Evolutionary conservation across 1,284 basidiomycete genomes (phyloP), one percentile per base, ranked within the genome.

Genomic region (Anthracocystis walkeri): DNA sequence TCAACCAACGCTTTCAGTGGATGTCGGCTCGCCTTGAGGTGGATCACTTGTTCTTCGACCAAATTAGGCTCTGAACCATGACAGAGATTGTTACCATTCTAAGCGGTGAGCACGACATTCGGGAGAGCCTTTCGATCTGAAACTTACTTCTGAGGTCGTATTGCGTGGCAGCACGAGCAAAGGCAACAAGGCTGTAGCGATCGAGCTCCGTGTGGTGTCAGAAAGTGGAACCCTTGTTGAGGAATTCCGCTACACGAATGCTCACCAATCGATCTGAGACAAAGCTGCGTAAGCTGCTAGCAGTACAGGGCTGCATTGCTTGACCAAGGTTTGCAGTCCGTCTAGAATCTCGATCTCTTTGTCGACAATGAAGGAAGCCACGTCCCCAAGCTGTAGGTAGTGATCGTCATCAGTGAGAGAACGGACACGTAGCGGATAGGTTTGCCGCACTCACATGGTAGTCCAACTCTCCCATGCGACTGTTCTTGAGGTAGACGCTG

Each of bases 311-410:
- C 70, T 63, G 51, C 63, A 66, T 27, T 60, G 35, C 11, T 63
- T 21, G 3, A 75, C 31, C 16, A 63, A 5, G 10, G 33, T 18
- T 8, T 73, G 58, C 41, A 77, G 45, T 1, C 51, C 57, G 21
- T 77, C 69, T 11, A 73, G 45, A 10, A 77, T 53, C 46, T 73
- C 75, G 23, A 77, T 77, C 42, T 77, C 75, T 14, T 65, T 58
- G 55, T 77, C 75, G 12, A 69, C 61, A 35, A 77, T 62, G 51
- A 64, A 70, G 7, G 75, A 69, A 12, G 70, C 58, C 18, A 77
- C n/a, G 45, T 77, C 75, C 1, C 75, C 75, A 18, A 77, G 40
- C 75, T 77, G 33, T 23, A 31, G 8, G 11, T 10, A 11, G n/a
- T 31, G 4, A 4, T 8, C 0, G 10, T 6, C 7, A 3, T 16